Conservation (phyloP, 768 basidiomycete genomes). For the Mycena amicta region DNA sequence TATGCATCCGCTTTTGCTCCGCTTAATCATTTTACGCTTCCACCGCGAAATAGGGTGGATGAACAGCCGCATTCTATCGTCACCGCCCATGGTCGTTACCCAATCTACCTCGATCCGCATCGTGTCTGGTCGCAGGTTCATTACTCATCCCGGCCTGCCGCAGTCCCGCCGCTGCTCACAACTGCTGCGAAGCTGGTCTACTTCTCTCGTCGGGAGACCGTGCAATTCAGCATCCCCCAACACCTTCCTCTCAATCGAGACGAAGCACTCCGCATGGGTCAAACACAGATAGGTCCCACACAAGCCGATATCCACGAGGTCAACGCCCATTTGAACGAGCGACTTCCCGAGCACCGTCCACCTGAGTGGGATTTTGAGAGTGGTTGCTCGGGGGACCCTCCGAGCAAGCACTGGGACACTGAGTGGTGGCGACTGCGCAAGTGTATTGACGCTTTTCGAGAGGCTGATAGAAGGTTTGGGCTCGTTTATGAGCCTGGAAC, state of each 20-base stretch:
- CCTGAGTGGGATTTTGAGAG: conserved; percentile 2
- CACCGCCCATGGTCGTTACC: conserved; percentile 49
- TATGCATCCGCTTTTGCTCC: conserved; percentile 65
- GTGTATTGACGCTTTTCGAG: conserved; percentile 34
- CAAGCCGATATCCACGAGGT: conserved; percentile 63
- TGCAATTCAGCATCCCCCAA: conserved; percentile 45
- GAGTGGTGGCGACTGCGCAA: conserved; percentile 54
- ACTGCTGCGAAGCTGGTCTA: conserved; percentile 65
- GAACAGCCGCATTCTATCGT: conserved; percentile 27
- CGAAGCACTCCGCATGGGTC: conserved; percentile 24
- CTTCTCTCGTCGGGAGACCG: conserved; percentile 57
- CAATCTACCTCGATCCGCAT: conserved; percentile 42
- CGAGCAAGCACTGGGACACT: conserved; percentile 47
- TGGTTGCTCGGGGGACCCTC: conserved; percentile 3
- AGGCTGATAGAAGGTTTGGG: conserved; percentile 22
- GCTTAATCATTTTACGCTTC: conserved; percentile 59
- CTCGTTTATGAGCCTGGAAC: conserved; percentile 45
- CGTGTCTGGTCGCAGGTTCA: conserved; percentile 33
- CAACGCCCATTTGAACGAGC: conserved; percentile 43
- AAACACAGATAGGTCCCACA: conserved; percentile 42
- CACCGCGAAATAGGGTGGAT: conserved; percentile 36
- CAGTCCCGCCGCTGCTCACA: conserved; percentile 49
- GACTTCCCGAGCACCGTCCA: conserved; percentile 24
- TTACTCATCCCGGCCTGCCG: conserved; percentile 30
- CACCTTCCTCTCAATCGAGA: conserved; percentile 36